phyloP scores from a whole-genome alignment of 1,139 yeast genomes.

The Petasospora fabianii region DNA sequence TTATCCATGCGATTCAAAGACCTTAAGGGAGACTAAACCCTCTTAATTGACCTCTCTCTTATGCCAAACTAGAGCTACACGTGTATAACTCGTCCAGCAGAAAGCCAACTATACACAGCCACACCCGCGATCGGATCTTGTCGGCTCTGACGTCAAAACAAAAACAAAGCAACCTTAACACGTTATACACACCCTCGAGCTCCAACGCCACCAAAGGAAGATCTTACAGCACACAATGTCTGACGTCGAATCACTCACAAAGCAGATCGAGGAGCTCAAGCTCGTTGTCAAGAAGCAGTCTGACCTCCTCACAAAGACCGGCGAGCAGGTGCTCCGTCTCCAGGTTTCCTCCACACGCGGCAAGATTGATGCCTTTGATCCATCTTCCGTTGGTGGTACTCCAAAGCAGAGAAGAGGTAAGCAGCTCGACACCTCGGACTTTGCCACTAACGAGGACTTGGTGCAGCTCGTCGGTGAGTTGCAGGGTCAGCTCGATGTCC shows the following conservation, averaged over 20 bases:
- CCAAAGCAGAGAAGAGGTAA: slow-evolving; percentile 14
- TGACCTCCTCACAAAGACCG: slow-evolving; percentile 56
- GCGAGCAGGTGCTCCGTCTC: slow-evolving; percentile 66
- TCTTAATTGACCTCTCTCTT: too few species aligned
- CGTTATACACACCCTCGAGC: background rate
- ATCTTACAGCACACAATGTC: slow-evolving; percentile 6
- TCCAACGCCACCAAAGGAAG: background rate
- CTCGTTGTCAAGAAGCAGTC: slow-evolving; percentile 47
- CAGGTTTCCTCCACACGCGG: slow-evolving; percentile 49
- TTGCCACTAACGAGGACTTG: slow-evolving; percentile 75
- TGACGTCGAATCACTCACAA: slow-evolving; percentile 35
- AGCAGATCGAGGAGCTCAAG: slow-evolving; percentile 45
- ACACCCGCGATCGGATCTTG: too few species aligned
- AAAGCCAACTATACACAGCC: too few species aligned
- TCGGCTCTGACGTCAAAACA: background rate
- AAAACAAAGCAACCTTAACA: background rate
- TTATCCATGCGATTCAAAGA: too few species aligned
- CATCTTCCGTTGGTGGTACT: slow-evolving; percentile 23
- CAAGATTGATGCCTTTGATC: slow-evolving; percentile 30
- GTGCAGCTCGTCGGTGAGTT: slow-evolving; percentile 84
- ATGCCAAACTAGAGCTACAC: too few species aligned
- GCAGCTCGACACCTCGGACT: slow-evolving; percentile 51
- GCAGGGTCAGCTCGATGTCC: slow-evolving; percentile 75
- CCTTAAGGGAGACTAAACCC: too few species aligned
- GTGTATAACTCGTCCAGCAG: too few species aligned